Evolutionary conservation across 257 asterid species (phyloP), one percentile per base, ranked within the genome.

Genomic region (Knoxia roxburghii): DNA sequence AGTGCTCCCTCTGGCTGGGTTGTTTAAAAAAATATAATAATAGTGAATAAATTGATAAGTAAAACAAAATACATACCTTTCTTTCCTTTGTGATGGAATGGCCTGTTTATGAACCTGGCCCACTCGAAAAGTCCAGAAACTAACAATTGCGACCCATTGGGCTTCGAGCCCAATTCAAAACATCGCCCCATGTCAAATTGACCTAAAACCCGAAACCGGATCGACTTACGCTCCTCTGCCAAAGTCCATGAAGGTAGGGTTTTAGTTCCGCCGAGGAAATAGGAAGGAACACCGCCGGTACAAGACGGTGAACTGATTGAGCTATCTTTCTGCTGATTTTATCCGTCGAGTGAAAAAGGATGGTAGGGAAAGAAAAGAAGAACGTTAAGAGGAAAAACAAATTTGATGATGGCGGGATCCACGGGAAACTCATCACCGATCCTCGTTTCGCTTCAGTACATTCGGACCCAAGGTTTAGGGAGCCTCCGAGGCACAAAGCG

Each of bases 381-480:
- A 83, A 73, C 48, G 75, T 67, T 64, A 78, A 76, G 64, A 67
- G 76, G 21, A 54, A 46, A 56, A 67, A 41, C 26, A 62, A 45
- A 39, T 43, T 61, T 21, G 76, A 64, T 30, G 50, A 68, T 50
- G 60, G 7, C 18, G 68, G 62, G 8, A 70, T 51, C 37, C 73
- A 54, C 49, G 64, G 80, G 9, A 71, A 70, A 64, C 65, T 60
- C 64, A 84, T 88, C 43, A 80, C 75, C n/a, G 99, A 93, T 58
- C 65, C 84, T 55, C 91, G 99, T 61, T 90, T 93, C 74, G 85
- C 85, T 18, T 73, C 90, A 5, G 79, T 91, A 0, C 91, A 86
- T 56, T 69, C 89, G 41, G 99, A 93, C 79, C 97, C 99, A 54
- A 89, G 96, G 66, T 93, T 90, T 72, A 81, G 85, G 80, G 91